A percentile compares a stretch with the other conserved stretches of the same genome.
Evolutionary conservation across 169 alveolate genomes (phyloP).

Genomic region (Babesia divergens): DNA sequence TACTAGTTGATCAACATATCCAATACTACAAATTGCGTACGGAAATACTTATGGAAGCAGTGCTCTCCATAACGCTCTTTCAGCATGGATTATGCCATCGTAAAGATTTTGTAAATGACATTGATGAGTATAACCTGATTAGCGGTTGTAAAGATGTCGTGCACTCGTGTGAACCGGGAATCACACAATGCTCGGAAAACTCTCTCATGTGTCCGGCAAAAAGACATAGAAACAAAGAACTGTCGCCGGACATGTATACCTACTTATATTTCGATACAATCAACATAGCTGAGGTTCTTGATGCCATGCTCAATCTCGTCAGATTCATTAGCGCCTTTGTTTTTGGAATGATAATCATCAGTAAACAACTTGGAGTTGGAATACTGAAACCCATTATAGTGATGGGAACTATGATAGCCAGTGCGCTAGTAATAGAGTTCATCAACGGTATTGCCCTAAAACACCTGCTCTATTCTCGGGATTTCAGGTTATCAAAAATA

Average conservation of each 20-base stretch:
- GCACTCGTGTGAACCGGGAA: neutral
- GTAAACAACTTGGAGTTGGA: constrained; percentile 1
- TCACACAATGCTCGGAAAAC: neutral
- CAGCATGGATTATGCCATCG: constrained; percentile 39
- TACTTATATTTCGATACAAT: constrained; percentile 1
- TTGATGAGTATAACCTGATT: neutral
- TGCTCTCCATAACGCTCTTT: constrained; percentile 6
- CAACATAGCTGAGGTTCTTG: neutral
- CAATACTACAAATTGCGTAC: constrained; percentile 13
- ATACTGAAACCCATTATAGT: neutral
- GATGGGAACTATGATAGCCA: neutral
- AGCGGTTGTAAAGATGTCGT: neutral
- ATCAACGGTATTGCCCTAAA: neutral
- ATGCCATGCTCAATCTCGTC: constrained; percentile 4
- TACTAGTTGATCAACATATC: constrained; percentile 14
- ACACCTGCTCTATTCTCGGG: neutral
- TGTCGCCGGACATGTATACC: constrained; percentile 25
- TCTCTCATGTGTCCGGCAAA: constrained; percentile 16
- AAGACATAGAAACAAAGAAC: constrained; percentile 8
- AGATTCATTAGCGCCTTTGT: neutral
- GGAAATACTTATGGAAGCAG: constrained; percentile 25
- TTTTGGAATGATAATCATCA: constrained; percentile 3
- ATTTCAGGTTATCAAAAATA: constrained; percentile 6
- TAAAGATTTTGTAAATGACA: constrained; percentile 4
- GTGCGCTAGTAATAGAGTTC: neutral